phyloP scores from a whole-genome alignment of 495 filamentous ascomycete genomes.

The Lasiosphaeria hispida region DNA sequence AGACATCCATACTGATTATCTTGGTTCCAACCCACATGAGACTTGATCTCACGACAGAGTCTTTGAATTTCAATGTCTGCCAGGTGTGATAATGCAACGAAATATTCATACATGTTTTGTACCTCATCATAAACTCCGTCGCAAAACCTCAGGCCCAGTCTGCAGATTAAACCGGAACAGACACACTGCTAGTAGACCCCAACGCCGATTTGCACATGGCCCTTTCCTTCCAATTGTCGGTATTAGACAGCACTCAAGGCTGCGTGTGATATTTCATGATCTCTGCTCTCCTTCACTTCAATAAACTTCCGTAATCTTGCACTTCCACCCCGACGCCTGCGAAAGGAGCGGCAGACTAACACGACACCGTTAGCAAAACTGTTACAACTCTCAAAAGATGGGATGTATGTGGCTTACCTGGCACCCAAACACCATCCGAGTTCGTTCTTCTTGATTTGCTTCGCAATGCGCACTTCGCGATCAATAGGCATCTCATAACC shows the following conservation, averaged over 20 bases:
- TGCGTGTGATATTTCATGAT: not conserved
- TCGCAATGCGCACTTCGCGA: conserved; percentile 92
- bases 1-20: not conserved
- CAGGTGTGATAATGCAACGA: no score
- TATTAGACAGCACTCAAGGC: not conserved
- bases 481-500: conserved; percentile 98
- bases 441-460: conserved; percentile 97
- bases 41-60: no score
- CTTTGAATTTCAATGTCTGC: no score
- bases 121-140: not conserved
- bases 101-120: no score
- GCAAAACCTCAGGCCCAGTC: not conserved
- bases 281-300: conserved; percentile 18
- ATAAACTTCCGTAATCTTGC: conserved; percentile 46
- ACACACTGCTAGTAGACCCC: not conserved
- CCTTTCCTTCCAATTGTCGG: not conserved
- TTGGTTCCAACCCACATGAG: no score
- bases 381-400: not conserved
- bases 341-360: conserved; percentile 46
- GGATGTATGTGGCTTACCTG: conserved; percentile 58
- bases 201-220: conserved; percentile 4
- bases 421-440: conserved; percentile 97
- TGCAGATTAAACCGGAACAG: not conserved
- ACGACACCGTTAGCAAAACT: conserved; percentile 38
- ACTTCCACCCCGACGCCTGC: conserved; percentile 48